phyloP scores from a whole-genome alignment of 108 stramenopile genomes.

The Schizochytrium sp. region DNA sequence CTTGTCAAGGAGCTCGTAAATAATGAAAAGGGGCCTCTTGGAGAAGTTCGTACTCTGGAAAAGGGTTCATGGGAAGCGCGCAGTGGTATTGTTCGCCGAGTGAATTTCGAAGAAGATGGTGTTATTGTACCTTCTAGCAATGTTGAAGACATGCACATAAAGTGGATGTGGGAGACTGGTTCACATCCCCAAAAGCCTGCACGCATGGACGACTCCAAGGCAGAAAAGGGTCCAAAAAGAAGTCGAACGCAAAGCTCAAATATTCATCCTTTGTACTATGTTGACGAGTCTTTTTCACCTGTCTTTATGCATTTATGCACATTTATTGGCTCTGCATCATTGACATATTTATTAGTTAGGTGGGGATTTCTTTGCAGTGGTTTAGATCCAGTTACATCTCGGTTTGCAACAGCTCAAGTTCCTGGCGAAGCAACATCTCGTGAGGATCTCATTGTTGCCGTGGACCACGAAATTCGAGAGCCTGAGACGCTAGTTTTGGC shows the following conservation, averaged over 20 bases:
- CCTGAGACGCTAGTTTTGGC: slow-evolving; percentile 12
- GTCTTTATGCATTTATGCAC: slow-evolving; percentile 33
- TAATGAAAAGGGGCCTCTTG: no score
- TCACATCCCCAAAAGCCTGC: not conserved
- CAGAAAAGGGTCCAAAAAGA: not conserved
- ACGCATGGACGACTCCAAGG: not conserved
- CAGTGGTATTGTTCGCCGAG: not conserved
- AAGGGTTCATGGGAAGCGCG: not conserved
- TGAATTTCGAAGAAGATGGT: not conserved
- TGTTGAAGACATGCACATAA: no score
- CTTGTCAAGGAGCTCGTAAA: not conserved
- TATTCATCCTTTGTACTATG: slow-evolving; percentile 1
- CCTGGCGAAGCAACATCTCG: not conserved
- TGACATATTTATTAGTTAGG: not conserved
- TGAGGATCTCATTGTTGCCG: not conserved
- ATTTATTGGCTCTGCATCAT: not conserved
- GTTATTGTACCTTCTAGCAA: not conserved
- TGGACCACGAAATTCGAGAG: slow-evolving; percentile 26
- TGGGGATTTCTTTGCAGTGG: not conserved
- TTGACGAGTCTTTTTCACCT: slow-evolving; percentile 24
- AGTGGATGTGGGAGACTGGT: not conserved
- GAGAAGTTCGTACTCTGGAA: no score
- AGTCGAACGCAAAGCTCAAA: no score
- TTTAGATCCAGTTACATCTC: not conserved
- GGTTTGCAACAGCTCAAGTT: not conserved